Percentiles rank a stretch among this genome's conserved stretches.
phyloP scores from a whole-genome alignment of 495 filamentous ascomycete species.

The Parathielavia hyrcaniae region DNA sequence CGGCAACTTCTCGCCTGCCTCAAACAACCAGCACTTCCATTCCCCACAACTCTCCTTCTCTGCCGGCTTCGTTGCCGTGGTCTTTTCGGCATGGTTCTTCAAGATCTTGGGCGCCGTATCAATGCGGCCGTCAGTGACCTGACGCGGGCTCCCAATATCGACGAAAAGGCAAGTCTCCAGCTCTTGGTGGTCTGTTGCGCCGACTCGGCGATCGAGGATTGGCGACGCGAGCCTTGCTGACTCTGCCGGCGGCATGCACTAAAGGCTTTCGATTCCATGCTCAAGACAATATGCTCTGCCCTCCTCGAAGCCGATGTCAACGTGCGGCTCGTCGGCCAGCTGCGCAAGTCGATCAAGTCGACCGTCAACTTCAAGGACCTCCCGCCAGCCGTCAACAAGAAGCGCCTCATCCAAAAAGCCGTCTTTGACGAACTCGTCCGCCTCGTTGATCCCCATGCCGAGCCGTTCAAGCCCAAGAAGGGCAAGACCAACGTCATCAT shows the following conservation, averaged over 20 bases:
- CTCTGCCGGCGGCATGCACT: slow-evolving; percentile 7
- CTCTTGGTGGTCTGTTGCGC: not conserved
- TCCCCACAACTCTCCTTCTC: not conserved
- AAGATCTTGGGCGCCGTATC: slow-evolving; percentile 97
- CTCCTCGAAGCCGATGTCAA: slow-evolving; percentile 95
- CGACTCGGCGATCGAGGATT: not conserved
- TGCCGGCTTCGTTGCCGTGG: slow-evolving; percentile 17
- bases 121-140: slow-evolving; percentile 93
- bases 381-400: slow-evolving; percentile 87
- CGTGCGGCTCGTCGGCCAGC: slow-evolving; percentile 81
- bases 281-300: slow-evolving; percentile 92
- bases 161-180: slow-evolving; percentile 70
- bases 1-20: not conserved
- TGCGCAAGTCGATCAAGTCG: slow-evolving; percentile 86
- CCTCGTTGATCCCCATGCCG: slow-evolving; percentile 91
- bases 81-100: slow-evolving; percentile 72
- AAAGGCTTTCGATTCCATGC: slow-evolving; percentile 93
- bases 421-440: slow-evolving; percentile 96
- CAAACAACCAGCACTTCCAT: not conserved
- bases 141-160: slow-evolving; percentile 82
- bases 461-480: slow-evolving; percentile 96
- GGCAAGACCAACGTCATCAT: slow-evolving; percentile 95
- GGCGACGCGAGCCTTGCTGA: not conserved
- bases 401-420: slow-evolving; percentile 93
- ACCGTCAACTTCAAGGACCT: slow-evolving; percentile 91